A percentile compares a stretch with the other conserved stretches of the same genome.
Evolutionary conservation across 139 green algal species (phyloP).

Genomic region (Pseudopediastrum boryanum): DNA sequence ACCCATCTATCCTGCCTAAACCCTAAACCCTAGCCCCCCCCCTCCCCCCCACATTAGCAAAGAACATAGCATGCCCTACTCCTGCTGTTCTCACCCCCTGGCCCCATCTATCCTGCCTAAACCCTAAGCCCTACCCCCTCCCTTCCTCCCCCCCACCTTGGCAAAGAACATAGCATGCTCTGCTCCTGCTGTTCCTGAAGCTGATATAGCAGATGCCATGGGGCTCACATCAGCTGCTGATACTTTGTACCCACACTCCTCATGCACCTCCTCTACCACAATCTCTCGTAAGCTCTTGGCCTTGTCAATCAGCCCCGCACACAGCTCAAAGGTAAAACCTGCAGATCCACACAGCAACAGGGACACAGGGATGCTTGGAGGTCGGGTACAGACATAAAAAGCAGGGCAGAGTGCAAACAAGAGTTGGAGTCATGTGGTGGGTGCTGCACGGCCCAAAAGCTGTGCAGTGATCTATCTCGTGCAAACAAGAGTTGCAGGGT

Average conservation of each 20-base stretch:
- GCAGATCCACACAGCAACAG: constrained; percentile 13
- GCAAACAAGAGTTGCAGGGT: neutral
- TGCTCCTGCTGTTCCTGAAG: constrained; percentile 28
- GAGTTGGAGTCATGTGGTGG: constrained; percentile 14
- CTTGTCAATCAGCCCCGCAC: constrained; percentile 91
- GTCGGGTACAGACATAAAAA: neutral
- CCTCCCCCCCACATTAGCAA: constrained; percentile 50
- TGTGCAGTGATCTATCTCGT: constrained; percentile 29
- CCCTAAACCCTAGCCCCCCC: no score
- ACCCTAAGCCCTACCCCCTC: no score
- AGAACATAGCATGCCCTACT: constrained; percentile 68
- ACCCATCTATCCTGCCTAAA: no score
- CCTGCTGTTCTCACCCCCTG: no score
- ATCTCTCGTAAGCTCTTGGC: constrained; percentile 69
- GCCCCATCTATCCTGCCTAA: no score
- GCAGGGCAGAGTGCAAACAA: neutral
- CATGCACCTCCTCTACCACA: constrained; percentile 32
- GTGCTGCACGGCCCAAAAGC: no score
- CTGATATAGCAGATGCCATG: constrained; percentile 26
- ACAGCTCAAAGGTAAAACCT: constrained; percentile 92
- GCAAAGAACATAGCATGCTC: constrained; percentile 72
- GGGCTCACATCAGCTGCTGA: neutral
- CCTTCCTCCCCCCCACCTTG: constrained; percentile 40
- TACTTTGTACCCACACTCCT: constrained; percentile 34
- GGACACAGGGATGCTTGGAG: constrained; percentile 15